phyloP scores from a whole-genome alignment of 2,329 filamentous ascomycete species.

The Stachybotrys elegans region DNA sequence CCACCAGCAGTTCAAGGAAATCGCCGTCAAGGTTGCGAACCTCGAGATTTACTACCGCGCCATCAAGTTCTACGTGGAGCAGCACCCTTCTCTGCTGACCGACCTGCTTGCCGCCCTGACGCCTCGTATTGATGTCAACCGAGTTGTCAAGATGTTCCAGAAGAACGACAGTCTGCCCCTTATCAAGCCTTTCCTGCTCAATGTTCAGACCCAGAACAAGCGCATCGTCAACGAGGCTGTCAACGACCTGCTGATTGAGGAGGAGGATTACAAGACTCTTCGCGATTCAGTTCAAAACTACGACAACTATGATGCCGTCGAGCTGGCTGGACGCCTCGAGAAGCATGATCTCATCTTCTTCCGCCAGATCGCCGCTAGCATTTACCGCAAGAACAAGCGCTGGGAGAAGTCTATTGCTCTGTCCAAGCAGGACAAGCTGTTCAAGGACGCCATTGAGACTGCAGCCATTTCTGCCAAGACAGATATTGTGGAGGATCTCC shows the following conservation, averaged over 20 bases:
- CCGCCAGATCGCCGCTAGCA: constrained; percentile 95
- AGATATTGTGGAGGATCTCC: constrained; percentile 90
- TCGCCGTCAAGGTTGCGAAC: constrained; percentile 94
- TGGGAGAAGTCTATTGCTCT: constrained; percentile 99
- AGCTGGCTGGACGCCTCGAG: constrained; percentile 86
- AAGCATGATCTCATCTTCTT: constrained; percentile 99
- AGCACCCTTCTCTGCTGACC: constrained; percentile 93
- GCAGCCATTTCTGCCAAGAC: constrained; percentile 85
- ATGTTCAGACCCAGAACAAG: constrained; percentile 96
- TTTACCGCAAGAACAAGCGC: constrained; percentile 99
- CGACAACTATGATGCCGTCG: constrained; percentile 96
- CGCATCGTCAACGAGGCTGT: constrained; percentile 96
- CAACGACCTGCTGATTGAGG: constrained; percentile 95
- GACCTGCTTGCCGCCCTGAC: constrained; percentile 89
- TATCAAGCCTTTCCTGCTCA: constrained; percentile 98
- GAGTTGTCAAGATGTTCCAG: constrained; percentile 98
- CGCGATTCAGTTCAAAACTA: constrained; percentile 97
- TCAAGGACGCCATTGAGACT: constrained; percentile 99
- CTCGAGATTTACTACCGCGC: constrained; percentile 98
- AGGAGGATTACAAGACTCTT: constrained; percentile 98
- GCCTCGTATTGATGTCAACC: constrained; percentile 93
- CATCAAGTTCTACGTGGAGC: constrained; percentile 94
- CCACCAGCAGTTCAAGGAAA: constrained; percentile 99
- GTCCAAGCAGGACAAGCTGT: constrained; percentile 98
- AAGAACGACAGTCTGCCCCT: constrained; percentile 96